These are phyloP conservation scores for Casaregolazyma lundiana DNA, from an alignment of 1,139 yeast genomes.

Conservation along the genomic window DNA sequence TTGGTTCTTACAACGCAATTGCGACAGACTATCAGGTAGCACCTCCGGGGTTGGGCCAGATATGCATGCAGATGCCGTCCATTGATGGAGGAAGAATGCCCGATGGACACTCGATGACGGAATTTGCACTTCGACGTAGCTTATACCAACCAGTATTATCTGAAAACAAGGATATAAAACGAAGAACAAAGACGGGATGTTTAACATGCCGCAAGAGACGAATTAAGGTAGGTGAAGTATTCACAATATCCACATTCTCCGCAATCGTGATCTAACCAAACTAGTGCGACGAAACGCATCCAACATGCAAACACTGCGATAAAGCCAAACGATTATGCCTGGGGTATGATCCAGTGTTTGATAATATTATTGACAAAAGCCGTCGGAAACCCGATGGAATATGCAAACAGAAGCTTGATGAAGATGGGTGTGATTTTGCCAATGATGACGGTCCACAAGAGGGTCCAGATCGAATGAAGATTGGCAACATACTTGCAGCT, in stretches of 20 bases:
- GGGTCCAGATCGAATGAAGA: conserved; percentile 22
- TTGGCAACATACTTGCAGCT: conserved; percentile 28
- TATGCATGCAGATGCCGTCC: neutral
- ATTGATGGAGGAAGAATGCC: conserved; percentile 1
- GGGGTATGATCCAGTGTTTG: conserved; percentile 49
- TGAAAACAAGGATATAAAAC: conserved; percentile 29
- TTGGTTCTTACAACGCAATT: neutral
- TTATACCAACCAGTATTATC: conserved; percentile 19
- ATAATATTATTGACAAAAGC: conserved; percentile 20
- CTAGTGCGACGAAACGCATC: conserved; percentile 67
- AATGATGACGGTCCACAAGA: conserved; percentile 4
- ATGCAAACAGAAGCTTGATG: conserved; percentile 1
- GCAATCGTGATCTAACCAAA: neutral
- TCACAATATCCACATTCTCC: neutral
- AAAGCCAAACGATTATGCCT: conserved; percentile 64
- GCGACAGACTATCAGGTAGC: neutral
- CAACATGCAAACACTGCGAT: conserved; percentile 69
- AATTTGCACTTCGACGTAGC: conserved; percentile 6
- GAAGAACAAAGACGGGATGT: conserved; percentile 69
- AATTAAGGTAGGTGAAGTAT: conserved; percentile 35
- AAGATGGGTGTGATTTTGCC: conserved; percentile 5
- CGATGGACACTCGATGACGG: conserved; percentile 9
- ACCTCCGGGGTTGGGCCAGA: neutral
- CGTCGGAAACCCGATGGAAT: conserved; percentile 8
- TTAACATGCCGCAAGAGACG: conserved; percentile 67